Base-by-base conservation (phyloP, 176 grass and related monocot species). In the Poa annua region DNA sequence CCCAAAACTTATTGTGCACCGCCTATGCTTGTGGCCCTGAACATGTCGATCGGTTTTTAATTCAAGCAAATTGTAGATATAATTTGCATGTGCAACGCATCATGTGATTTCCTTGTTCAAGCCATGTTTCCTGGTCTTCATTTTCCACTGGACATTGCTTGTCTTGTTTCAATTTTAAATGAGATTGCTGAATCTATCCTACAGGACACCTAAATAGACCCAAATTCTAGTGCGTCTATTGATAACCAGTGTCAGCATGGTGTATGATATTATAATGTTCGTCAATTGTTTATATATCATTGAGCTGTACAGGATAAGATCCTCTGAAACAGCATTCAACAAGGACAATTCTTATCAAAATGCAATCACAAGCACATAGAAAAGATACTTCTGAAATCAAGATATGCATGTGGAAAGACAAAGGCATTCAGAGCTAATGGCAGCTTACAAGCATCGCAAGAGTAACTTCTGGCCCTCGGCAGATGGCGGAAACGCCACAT, bases 361-460 rank as follows among this genome's bases (percentile, higher is more conserved):
- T 3, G 0, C 41, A 72, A 72, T 26, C 42, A 72, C 41, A 48
- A 26, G 6, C 25, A 16, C 21, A 47, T 15, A 25, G 68, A 47
- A 72, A 71, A 71, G 3, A 2, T 14, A 72, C 11, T 24, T 49
- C 41, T 72, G 65, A 48, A 72, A 48, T 29, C 66, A 26, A 26
- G 11, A 16, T 16, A 48, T 15, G 16, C 3, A 48, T 48, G 42
- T 26, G 13, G 13, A 72, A 72, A 26, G 0, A 48, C 17, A 41
- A 48, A 71, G 42, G 21, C 38, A 25, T 72, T 72, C 69, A 72
- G 69, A 29, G 69, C 6, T 48, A 48, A 72, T 49, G 69, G 41
- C 69, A 72, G 42, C 69, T 72, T 72, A 72, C 69, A 48, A 72
- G 42, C 69, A 72, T 17, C 14, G 69, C 6, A 0, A 26, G 42